Conservation (phyloP, 441 rosid genomes). For the Pelargonium australe region DNA sequence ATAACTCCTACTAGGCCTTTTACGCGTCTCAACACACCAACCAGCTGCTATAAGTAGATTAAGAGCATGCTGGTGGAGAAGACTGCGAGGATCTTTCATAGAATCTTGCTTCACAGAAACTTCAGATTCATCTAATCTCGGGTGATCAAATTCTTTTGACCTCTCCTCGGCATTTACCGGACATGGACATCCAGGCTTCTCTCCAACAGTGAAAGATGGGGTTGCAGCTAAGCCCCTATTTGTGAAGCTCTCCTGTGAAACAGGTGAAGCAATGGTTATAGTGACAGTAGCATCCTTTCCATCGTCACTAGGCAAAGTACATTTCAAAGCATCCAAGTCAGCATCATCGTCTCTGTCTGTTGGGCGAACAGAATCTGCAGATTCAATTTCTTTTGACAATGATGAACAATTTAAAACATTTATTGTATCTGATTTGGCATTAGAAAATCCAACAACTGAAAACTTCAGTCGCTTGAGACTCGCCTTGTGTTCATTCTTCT, state of each 20-base stretch:
- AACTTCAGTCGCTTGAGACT: conserved; percentile 42
- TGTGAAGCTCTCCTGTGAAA: conserved; percentile 72
- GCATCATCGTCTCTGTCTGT: conserved; percentile 26
- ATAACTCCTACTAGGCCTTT: conserved; percentile 50
- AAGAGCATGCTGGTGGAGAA: conserved; percentile 51
- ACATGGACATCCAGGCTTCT: conserved; percentile 27
- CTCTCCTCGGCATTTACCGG: conserved; percentile 23
- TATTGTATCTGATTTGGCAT: conserved; percentile 24
- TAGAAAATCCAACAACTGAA: conserved; percentile 30
- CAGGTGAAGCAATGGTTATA: conserved; percentile 64
- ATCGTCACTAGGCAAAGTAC: conserved; percentile 30
- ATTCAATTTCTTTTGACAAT: conserved; percentile 20
- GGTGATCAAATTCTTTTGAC: conserved; percentile 24
- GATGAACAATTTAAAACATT: conserved; percentile 25
- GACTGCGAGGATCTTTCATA: conserved; percentile 58
- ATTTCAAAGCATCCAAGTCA: conserved; percentile 28
- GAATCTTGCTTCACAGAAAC: conserved; percentile 32
- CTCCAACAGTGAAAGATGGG: conserved; percentile 33
- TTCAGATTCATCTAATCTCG: conserved; percentile 26
- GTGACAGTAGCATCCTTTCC: conserved; percentile 30
- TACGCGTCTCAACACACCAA: conserved; percentile 58
- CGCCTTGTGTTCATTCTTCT: conserved; percentile 30
- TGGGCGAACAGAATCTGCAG: conserved; percentile 26
- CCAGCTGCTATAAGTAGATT: conserved; percentile 49
- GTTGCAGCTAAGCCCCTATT: conserved; percentile 36